A percentile compares a stretch with the other conserved stretches of the same genome.
phyloP scores from a whole-genome alignment of 2,329 filamentous ascomycete species.

The Trichoderma sp. region DNA sequence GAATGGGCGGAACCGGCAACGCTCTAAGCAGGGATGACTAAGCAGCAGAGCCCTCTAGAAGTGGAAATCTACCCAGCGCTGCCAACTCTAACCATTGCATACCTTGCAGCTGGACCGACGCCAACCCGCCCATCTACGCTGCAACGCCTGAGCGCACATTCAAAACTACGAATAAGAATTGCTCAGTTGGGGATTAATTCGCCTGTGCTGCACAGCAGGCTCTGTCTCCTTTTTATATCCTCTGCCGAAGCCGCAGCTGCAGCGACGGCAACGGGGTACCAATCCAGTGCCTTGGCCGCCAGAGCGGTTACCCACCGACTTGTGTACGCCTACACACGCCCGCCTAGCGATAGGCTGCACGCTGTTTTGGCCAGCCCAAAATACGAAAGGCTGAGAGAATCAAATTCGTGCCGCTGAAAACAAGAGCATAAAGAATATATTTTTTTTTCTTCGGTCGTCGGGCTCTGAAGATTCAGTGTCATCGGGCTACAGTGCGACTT shows the following conservation, averaged over 20 bases:
- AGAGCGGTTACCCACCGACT: constrained; percentile 18
- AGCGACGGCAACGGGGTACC: constrained; percentile 3
- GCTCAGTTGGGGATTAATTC: not conserved
- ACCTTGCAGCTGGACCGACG: constrained; percentile 28
- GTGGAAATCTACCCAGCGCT: constrained; percentile 31
- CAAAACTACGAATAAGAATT: constrained; percentile 14
- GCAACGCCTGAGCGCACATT: constrained; percentile 18
- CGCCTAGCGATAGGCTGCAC: constrained; percentile 6
- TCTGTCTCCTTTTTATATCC: not conserved
- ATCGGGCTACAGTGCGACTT: not conserved
- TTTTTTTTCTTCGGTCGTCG: not conserved
- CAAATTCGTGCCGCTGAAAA: not conserved
- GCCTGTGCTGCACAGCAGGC: not conserved
- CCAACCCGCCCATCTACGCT: constrained; percentile 19
- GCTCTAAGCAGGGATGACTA: constrained; percentile 12
- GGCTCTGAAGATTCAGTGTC: not conserved
- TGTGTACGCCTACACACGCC: constrained; percentile 15
- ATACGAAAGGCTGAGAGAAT: not conserved
- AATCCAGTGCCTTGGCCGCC: constrained; percentile 1
- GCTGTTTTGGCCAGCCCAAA: not conserved
- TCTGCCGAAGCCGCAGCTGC: constrained; percentile 12
- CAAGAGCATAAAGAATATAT: not conserved
- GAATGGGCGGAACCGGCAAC: not conserved
- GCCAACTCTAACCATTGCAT: constrained; percentile 40
- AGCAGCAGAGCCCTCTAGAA: constrained; percentile 24